Base-by-base conservation (phyloP, 2,329 filamentous ascomycete genomes). In the Macrophomina pseudophaseolina region DNA sequence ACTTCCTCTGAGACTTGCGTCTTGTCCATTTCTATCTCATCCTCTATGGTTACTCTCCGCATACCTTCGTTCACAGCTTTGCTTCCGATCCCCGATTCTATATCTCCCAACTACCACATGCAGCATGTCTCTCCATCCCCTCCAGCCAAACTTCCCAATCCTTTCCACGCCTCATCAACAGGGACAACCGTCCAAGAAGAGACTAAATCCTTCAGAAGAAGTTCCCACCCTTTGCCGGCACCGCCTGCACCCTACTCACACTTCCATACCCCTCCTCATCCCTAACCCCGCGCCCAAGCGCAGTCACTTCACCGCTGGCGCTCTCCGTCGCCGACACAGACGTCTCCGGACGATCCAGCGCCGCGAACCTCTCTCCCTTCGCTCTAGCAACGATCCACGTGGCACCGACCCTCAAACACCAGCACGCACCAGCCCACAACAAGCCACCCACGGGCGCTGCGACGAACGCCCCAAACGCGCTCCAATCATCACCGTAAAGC, bases 401-500 rank as follows among this genome's bases (percentile, higher is more conserved):
- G 62, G 86, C 85, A 0, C 79, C 75, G 48, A 94, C 76, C 33
- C 92, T 85, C 49, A 88, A 72, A 28, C 14, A 73, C 83, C 42
- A 91, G 84, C 5, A 90, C 90, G 2, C 85, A 49, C 88, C 84
- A 0, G 87, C 90, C 86, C 90, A 94, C 40, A 94, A 78, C 18
- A 94, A 73, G 28, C 90, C 90, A 1, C 92, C 92, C 2, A 94
- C 79, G 0, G 92, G 92, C 0, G 92, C 91, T 9, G 90, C 91
- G 4, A 94, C 89, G 72, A 94, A 95, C 4, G 91, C 91, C 40
- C 83, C 92, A 76, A 95, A 95, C 1, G 86, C 90, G 69, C 88
- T 90, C 92, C 92, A 95, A 76, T 94, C 91, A 56, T 88, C 84
- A 0, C 83, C 86, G 77, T 94, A 95, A 23, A 95, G 82, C 0